Base-by-base conservation (phyloP, 2,329 filamentous ascomycete genomes). In the Verticillium klebahnii region DNA sequence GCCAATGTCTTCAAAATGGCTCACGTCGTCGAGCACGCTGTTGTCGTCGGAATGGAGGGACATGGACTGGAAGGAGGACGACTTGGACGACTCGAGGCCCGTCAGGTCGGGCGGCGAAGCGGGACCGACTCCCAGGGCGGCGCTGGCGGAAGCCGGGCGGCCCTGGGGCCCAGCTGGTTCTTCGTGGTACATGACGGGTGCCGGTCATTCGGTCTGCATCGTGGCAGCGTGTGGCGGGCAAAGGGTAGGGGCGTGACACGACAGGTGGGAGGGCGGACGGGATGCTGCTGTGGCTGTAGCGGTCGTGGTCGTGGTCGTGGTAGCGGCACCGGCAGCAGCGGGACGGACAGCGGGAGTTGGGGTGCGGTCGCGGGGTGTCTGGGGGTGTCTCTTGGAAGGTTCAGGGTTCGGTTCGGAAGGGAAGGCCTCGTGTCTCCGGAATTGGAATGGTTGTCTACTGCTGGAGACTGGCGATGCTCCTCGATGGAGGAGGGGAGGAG, bases 1-100 rank as follows among this genome's bases (percentile, higher is more conserved):
- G 14, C 90, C 92, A 72, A 97, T 97, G 67, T 97, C 94, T 74
- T 98, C 94, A 70, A 97, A 97, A 73, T 97, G 88, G 66, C 87
- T 88, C 62, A 89, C 85, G 71, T 96, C 91, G 59, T 87, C 83
- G 56, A 91, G 79, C 58, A 87, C 83, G 67, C 83, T 85, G 70
- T 89, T 87, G 68, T 91, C 90, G 69, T 92, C 89, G 69, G 88
- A 89, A 64, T 85, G 88, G 61, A 90, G 88, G 40, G 68, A 56
- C 58, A 59, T 59, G 58, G 58, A 66, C 34, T 89, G 89, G 70
- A 94, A 90, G 58, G 92, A 96, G 5, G 92, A 96, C 32, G 92
- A 93, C 76, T 95, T 96, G 67, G 92, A 96, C 65, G 92, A 95
- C 75, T 94, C 96, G 64, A 92, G 96, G 67, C 80, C 77, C 57